Conservation (phyloP, 2,329 filamentous ascomycete species). For the Aspergillus fijiensis region DNA sequence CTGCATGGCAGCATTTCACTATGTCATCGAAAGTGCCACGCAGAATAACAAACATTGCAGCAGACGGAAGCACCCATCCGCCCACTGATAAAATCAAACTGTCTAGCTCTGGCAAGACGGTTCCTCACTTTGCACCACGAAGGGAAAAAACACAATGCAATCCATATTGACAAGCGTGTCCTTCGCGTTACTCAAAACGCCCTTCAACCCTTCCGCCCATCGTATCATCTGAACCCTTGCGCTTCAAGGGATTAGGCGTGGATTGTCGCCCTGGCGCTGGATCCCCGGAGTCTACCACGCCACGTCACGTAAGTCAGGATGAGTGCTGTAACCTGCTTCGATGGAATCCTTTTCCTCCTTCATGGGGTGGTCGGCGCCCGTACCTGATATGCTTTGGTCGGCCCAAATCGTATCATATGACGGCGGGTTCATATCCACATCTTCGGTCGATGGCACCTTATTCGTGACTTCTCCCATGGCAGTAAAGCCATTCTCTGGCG, state of each 20-base stretch:
- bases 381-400: constrained; percentile 29
- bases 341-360: constrained; percentile 9
- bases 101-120: neutral
- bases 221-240: constrained; percentile 28
- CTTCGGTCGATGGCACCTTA: constrained; percentile 15
- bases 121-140: neutral
- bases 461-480: constrained; percentile 20
- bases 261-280: constrained; percentile 11
- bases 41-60: no score
- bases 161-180: neutral
- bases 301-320: constrained; percentile 28
- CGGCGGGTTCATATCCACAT: constrained; percentile 31
- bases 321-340: constrained; percentile 10
- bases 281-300: constrained; percentile 29
- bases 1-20: neutral
- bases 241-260: constrained; percentile 36
- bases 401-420: constrained; percentile 29
- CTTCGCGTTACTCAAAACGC: neutral
- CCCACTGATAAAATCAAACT: neutral
- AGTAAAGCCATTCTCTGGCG: constrained; percentile 8
- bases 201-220: neutral
- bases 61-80: neutral
- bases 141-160: no score
- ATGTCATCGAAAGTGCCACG: neutral
- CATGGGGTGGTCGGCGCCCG: constrained; percentile 20